These are phyloP conservation scores for Chamaecyparis obtusa DNA, from an alignment of 75 land plant species.

Conservation along the genomic window DNA sequence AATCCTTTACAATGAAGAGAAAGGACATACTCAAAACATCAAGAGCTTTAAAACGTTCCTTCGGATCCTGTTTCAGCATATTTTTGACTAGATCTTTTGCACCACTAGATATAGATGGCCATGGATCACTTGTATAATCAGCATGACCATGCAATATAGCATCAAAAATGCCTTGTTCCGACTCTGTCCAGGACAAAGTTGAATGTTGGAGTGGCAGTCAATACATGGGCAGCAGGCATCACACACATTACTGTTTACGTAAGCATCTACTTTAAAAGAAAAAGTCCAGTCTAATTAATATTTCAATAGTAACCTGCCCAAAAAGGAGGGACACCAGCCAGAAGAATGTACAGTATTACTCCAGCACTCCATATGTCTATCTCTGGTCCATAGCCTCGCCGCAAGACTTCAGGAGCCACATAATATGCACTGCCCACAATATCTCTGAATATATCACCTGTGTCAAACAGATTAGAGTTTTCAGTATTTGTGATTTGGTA, in stretches of 20 bases:
- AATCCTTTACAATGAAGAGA: not conserved
- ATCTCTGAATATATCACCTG: conserved; percentile 66
- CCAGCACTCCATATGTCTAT: conserved; percentile 90
- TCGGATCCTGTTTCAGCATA: conserved; percentile 70
- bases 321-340: conserved; percentile 77
- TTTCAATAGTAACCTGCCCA: conserved; percentile 61
- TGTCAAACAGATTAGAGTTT: not conserved
- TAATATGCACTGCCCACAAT: conserved; percentile 83
- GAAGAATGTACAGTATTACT: conserved; percentile 73
- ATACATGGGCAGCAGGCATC: not conserved
- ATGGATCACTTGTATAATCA: conserved; percentile 81
- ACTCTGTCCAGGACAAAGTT: conserved; percentile 40
- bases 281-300: not conserved
- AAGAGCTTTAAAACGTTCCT: conserved; percentile 58
- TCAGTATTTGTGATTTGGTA: not conserved
- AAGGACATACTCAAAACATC: conserved; percentile 70
- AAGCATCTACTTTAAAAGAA: not conserved
- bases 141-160: conserved; percentile 60
- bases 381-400: conserved; percentile 58
- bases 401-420: conserved; percentile 76
- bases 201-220: not conserved
- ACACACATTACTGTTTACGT: not conserved
- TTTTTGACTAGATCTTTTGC: conserved; percentile 87
- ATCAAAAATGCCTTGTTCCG: conserved; percentile 78
- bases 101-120: conserved; percentile 76